Percentiles rank a stretch among this genome's conserved stretches.
Evolutionary conservation across 495 filamentous ascomycete species (phyloP).

Genomic region (Annulohypoxylon bovei): DNA sequence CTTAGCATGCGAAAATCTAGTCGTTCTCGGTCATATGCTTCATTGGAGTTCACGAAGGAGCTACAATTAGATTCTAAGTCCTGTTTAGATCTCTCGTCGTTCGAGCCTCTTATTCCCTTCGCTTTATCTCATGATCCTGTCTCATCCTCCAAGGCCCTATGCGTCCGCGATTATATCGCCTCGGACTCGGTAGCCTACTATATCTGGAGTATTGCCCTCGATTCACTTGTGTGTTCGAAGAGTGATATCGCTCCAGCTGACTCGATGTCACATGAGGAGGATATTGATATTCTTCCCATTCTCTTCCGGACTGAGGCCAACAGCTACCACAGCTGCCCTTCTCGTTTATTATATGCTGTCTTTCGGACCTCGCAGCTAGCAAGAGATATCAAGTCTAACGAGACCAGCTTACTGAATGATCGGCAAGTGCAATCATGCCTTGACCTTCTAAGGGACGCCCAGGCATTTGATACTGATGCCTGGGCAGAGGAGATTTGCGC

Average conservation of each 20-base stretch:
- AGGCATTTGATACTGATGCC: conserved; percentile 44
- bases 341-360: conserved; percentile 51
- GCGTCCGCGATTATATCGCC: conserved; percentile 51
- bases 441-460: conserved; percentile 45
- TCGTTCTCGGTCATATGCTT: background rate
- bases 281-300: conserved; percentile 46
- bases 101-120: conserved; percentile 12
- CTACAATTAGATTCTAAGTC: background rate
- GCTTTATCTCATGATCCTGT: background rate
- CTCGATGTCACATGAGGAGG: conserved; percentile 31
- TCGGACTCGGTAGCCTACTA: conserved; percentile 54
- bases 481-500: conserved; percentile 52
- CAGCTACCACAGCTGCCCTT: conserved; percentile 60
- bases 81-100: conserved; percentile 21
- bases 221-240: conserved; percentile 53
- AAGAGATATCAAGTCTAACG: conserved; percentile 23
- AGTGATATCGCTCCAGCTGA: conserved; percentile 26
- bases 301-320: conserved; percentile 55
- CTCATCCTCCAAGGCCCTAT: conserved; percentile 12
- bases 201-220: conserved; percentile 46
- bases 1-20: conserved; percentile 40
- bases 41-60: background rate
- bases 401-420: conserved; percentile 10
- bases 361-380: conserved; percentile 49
- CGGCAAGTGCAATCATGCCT: conserved; percentile 37